Conservation (phyloP, 495 filamentous ascomycete genomes). For the Jackrogersella multiformis region DNA sequence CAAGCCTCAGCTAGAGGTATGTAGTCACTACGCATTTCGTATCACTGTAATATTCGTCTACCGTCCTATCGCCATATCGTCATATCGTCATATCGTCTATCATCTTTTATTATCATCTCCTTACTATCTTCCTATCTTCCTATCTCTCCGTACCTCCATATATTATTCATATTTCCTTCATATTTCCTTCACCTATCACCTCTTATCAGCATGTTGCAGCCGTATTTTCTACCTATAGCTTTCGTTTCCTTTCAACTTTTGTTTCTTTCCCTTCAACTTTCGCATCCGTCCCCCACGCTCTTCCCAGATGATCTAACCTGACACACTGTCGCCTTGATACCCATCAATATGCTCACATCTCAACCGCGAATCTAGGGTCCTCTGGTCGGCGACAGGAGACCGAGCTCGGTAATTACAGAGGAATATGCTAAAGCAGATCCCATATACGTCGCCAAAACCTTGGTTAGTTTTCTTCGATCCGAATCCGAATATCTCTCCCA, state of each 20-base stretch:
- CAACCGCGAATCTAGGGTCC: conserved; percentile 71
- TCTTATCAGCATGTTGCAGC: conserved; percentile 3
- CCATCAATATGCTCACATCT: conserved; percentile 30
- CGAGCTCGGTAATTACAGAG: conserved; percentile 78
- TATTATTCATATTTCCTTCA: too few species aligned
- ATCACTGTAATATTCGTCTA: not conserved
- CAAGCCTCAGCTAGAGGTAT: conserved; percentile 72
- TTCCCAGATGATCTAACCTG: too few species aligned
- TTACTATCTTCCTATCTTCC: too few species aligned
- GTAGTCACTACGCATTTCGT: conserved; percentile 23
- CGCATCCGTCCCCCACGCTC: too few species aligned
- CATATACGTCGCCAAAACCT: conserved; percentile 82
- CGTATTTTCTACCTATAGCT: conserved; percentile 7
- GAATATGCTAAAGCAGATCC: conserved; percentile 95
- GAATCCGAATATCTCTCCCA: not conserved
- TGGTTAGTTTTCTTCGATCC: conserved; percentile 63
- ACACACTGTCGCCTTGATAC: too few species aligned
- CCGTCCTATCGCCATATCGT: too few species aligned
- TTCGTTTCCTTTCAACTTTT: conserved; percentile 17
- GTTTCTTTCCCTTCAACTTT: not conserved
- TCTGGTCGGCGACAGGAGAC: conserved; percentile 78
- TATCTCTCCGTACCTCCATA: too few species aligned
- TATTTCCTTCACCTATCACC: not conserved
- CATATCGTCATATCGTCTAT: too few species aligned
- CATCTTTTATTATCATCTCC: too few species aligned